Base-by-base conservation (phyloP, 768 basidiomycete species). In the Lanmaoa rubissima region DNA sequence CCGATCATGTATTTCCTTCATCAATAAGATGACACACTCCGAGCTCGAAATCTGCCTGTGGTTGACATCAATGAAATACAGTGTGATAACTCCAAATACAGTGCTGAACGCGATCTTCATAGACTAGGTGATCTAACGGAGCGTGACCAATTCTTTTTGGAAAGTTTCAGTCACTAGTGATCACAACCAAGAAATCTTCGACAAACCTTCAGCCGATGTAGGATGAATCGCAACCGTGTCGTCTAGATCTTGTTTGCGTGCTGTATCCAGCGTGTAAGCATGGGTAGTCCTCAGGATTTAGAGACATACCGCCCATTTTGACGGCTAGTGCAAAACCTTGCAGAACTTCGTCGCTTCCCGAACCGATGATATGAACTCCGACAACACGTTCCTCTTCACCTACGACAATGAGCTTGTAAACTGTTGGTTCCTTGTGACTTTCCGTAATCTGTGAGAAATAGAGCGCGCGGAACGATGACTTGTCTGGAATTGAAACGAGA, bases 241-340 rank as follows among this genome's bases (percentile, higher is more conserved):
- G 65, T 94, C 94, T 48, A 96, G 72, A 65, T 96, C 89, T 65
- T 80, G 72, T 76, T 94, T 94, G 24, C 80, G 82, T 5, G 92
- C 92, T 75, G 32, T 24, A 45, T n/a, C 17, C 16, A 41, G 34
- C 3, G 10, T 21, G 31, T 72, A 13, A 66, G 57, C 8, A 9
- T 26, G n/a, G 21, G 48, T 16, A 24, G 35, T 35, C 16, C 7
- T 19, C 14, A 13, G 8, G 2, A 24, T 39, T 41, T 50, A 8
- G 10, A 35, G 11, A 73, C 79, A 12, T 64, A 82, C 79, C 82
- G 21, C 90, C 90, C 96, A 98, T 96, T 79, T 98, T 98, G 64
- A 99, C 79, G 13, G 97, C 97, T n/a, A 98, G 93, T 2, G 78
- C 92, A 73, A 97, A 98, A 60, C 96, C 96, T 79, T 99, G 97